phyloP scores from a whole-genome alignment of 2,329 filamentous ascomycete genomes.

The Xylaria multiplex region DNA sequence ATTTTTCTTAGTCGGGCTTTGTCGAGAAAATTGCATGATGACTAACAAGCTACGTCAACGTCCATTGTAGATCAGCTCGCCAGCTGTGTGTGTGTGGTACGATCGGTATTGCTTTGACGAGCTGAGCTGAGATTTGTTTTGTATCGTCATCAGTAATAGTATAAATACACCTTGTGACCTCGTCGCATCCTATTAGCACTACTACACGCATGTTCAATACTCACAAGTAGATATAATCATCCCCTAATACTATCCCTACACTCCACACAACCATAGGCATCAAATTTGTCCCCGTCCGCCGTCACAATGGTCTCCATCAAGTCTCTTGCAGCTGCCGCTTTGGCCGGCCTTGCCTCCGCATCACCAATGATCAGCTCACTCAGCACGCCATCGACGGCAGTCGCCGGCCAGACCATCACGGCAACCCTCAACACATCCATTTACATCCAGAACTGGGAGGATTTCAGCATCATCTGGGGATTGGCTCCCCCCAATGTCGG shows the following conservation, averaged over 20 bases:
- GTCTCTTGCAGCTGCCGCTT: conserved; percentile 41
- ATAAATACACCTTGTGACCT: conserved; percentile 2
- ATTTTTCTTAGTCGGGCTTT: conserved; percentile 16
- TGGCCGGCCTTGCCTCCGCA: conserved; percentile 42
- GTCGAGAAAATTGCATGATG: conserved; percentile 4
- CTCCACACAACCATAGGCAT: background rate
- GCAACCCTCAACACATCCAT: conserved; percentile 45
- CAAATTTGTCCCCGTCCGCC: conserved; percentile 6
- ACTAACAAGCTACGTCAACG: conserved; percentile 22
- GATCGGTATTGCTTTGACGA: background rate
- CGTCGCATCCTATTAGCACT: background rate
- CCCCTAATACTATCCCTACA: background rate
- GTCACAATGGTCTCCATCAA: conserved; percentile 46
- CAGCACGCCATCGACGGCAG: conserved; percentile 39
- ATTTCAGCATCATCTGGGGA: conserved; percentile 50
- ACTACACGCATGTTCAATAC: background rate
- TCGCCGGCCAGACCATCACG: conserved; percentile 43
- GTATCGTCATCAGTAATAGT: conserved; percentile 1
- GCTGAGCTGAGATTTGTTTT: conserved; percentile 14
- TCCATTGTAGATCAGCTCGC: conserved; percentile 11
- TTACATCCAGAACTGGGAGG: conserved; percentile 51
- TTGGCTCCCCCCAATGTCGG: conserved; percentile 32
- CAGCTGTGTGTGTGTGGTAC: background rate
- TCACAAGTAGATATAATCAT: background rate
- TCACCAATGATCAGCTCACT: conserved; percentile 39